A percentile compares a stretch with the other conserved stretches of the same genome.
phyloP scores from a whole-genome alignment of 208 protist genomes.

The Phytomonas francai region DNA sequence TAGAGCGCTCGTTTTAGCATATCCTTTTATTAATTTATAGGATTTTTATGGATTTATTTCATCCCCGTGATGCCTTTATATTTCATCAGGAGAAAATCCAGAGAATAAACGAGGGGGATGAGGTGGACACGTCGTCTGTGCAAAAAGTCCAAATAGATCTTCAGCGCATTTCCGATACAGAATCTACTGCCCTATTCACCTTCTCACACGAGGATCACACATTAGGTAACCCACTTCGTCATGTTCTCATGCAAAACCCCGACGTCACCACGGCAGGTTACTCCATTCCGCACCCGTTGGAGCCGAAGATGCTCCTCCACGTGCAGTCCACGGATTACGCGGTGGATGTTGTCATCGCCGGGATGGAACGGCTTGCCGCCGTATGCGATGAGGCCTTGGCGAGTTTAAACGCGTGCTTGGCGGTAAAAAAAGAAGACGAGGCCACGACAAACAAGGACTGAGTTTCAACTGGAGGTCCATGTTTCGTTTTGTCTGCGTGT shows the following conservation, averaged over 20 bases:
- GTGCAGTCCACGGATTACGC: slow-evolving; percentile 86
- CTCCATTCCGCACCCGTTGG: slow-evolving; percentile 90
- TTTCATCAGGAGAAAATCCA: slow-evolving; percentile 84
- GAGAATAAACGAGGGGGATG: slow-evolving; percentile 83
- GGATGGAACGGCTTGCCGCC: slow-evolving; percentile 66
- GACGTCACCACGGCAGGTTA: slow-evolving; percentile 87
- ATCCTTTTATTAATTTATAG: not conserved
- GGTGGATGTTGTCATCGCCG: slow-evolving; percentile 72
- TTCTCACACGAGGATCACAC: slow-evolving; percentile 92
- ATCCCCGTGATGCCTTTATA: slow-evolving; percentile 80
- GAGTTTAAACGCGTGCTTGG: slow-evolving; percentile 70
- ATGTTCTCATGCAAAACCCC: slow-evolving; percentile 90
- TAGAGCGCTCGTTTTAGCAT: not conserved
- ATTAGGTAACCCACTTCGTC: slow-evolving; percentile 86
- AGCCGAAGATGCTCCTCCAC: slow-evolving; percentile 90
- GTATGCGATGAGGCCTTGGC: slow-evolving; percentile 74
- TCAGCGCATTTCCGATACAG: slow-evolving; percentile 66
- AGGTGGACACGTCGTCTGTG: slow-evolving; percentile 85
- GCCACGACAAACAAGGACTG: not conserved
- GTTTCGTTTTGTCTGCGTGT: not conserved
- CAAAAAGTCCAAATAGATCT: slow-evolving; percentile 86
- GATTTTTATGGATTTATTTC: slow-evolving; percentile 42
- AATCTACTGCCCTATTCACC: slow-evolving; percentile 68
- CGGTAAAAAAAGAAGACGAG: slow-evolving; percentile 17
- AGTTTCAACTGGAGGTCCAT: not conserved